phyloP scores from a whole-genome alignment of 2,329 filamentous ascomycete species.

The Colletotrichum shisoi region DNA sequence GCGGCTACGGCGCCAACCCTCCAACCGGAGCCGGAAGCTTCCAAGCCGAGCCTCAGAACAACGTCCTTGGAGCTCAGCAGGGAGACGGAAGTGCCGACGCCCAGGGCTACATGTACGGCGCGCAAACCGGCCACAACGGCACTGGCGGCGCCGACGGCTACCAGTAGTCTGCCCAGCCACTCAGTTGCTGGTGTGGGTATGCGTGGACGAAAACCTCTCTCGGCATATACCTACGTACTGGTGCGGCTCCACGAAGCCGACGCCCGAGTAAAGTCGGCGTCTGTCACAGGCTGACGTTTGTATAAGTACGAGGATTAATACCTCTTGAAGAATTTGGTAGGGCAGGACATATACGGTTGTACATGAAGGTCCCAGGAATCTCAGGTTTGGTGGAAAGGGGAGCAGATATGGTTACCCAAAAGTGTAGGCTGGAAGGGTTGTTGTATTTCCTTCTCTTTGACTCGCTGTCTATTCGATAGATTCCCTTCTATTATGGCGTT shows the following conservation, averaged over 20 bases:
- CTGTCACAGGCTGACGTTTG: constrained; percentile 44
- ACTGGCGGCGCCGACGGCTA: constrained; percentile 62
- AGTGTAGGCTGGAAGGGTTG: constrained; percentile 31
- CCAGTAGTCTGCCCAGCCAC: constrained; percentile 46
- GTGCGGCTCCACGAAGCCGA: constrained; percentile 33
- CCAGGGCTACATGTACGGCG: constrained; percentile 61
- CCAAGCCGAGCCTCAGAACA: constrained; percentile 52
- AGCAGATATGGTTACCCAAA: constrained; percentile 31
- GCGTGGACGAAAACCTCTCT: constrained; percentile 3
- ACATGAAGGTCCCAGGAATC: constrained; percentile 39
- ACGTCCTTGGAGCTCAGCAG: constrained; percentile 51
- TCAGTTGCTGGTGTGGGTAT: neutral
- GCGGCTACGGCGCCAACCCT: constrained; percentile 58
- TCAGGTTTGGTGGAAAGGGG: constrained; percentile 32
- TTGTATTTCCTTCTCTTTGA: constrained; percentile 25
- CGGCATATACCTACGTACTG: constrained; percentile 34
- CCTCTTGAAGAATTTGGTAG: constrained; percentile 2
- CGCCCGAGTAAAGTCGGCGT: constrained; percentile 40
- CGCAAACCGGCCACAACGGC: constrained; percentile 67
- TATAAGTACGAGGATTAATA: constrained; percentile 45
- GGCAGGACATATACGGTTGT: constrained; percentile 33
- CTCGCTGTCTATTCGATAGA: constrained; percentile 32
- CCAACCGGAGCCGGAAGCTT: constrained; percentile 56
- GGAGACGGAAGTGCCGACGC: constrained; percentile 54
- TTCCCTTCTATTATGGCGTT: constrained; percentile 31